Percentiles rank a stretch among this genome's conserved stretches.
These are phyloP conservation scores for Begonia loranthoides DNA, from an alignment of 306 rosid species.

Conservation along the genomic window DNA sequence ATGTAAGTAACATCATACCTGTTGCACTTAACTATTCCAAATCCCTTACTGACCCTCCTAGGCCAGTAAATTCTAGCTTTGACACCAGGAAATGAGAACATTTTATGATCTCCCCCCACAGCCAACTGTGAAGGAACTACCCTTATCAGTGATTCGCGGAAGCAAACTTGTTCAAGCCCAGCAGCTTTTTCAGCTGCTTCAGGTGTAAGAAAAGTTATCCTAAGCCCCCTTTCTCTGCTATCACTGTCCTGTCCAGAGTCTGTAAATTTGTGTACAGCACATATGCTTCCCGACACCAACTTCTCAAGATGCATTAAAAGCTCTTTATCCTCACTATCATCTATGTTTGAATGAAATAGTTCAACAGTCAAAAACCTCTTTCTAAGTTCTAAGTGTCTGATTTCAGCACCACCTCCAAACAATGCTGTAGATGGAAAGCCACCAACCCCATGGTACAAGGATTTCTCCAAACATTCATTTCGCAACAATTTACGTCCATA, in stretches of 20 bases:
- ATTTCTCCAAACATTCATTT: constrained; percentile 68
- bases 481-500: constrained; percentile 40
- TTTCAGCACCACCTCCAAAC: constrained; percentile 88
- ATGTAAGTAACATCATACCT: constrained; percentile 27
- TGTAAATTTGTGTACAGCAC: constrained; percentile 48
- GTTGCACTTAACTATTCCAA: constrained; percentile 52
- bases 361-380: constrained; percentile 68
- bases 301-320: constrained; percentile 62
- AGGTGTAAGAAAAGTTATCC: constrained; percentile 72
- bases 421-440: constrained; percentile 51
- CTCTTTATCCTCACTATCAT: constrained; percentile 53
- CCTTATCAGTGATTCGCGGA: constrained; percentile 44
- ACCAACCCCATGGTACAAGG: constrained; percentile 55
- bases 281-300: constrained; percentile 37
- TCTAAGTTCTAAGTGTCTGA: constrained; percentile 81
- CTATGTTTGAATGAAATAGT: constrained; percentile 36
- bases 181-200: constrained; percentile 52
- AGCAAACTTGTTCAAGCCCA: constrained; percentile 34
- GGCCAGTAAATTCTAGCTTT: constrained; percentile 79
- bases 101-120: constrained; percentile 42
- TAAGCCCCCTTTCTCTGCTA: constrained; percentile 45
- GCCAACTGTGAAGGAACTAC: constrained; percentile 43
- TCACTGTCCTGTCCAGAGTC: constrained; percentile 29
- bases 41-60: constrained; percentile 57
- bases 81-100: constrained; percentile 59